A percentile compares a stretch with the other conserved stretches of the same genome.
Evolutionary conservation across 768 basidiomycete species (phyloP).

Genomic region (Gloeostereum incarnatum): DNA sequence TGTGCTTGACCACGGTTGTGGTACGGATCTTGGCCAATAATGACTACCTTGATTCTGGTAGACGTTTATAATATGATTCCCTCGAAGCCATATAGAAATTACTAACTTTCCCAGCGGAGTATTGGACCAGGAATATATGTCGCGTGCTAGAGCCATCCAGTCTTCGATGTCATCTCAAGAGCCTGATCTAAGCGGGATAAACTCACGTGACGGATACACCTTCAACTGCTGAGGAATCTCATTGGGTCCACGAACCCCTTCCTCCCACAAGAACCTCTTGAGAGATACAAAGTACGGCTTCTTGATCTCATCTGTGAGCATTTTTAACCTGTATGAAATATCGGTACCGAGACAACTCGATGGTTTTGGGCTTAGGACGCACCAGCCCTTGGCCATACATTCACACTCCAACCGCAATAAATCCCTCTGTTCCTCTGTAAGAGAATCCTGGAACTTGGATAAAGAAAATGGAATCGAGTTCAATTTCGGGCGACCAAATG

Average conservation of each 20-base stretch:
- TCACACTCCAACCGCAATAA: slow-evolving; percentile 63
- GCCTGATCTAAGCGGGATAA: slow-evolving; percentile 1
- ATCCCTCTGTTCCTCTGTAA: slow-evolving; percentile 47
- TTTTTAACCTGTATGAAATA: slow-evolving; percentile 46
- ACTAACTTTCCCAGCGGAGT: slow-evolving; percentile 60
- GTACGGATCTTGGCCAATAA: slow-evolving; percentile 88
- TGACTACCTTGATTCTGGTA: slow-evolving; percentile 70
- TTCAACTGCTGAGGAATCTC: slow-evolving; percentile 37
- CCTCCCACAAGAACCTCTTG: slow-evolving; percentile 60
- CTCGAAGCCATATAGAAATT: too few species aligned
- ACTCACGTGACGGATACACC: slow-evolving; percentile 75
- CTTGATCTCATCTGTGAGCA: slow-evolving; percentile 64
- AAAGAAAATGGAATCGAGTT: slow-evolving; percentile 67
- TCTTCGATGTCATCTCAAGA: too few species aligned
- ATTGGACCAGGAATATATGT: slow-evolving; percentile 90
- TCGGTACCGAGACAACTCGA: slow-evolving; percentile 1
- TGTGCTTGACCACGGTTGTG: slow-evolving; percentile 78
- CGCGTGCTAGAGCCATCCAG: slow-evolving; percentile 34
- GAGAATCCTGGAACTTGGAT: slow-evolving; percentile 37
- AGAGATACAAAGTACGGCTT: slow-evolving; percentile 71
- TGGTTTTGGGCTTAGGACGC: slow-evolving; percentile 11
- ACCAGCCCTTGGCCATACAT: slow-evolving; percentile 71
- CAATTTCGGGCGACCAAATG: slow-evolving; percentile 23
- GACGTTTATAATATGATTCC: not conserved
- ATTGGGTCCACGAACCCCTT: slow-evolving; percentile 47